These are phyloP conservation scores for Ceriops decandra DNA, from an alignment of 345 rosid genomes.

Conservation along the genomic window DNA sequence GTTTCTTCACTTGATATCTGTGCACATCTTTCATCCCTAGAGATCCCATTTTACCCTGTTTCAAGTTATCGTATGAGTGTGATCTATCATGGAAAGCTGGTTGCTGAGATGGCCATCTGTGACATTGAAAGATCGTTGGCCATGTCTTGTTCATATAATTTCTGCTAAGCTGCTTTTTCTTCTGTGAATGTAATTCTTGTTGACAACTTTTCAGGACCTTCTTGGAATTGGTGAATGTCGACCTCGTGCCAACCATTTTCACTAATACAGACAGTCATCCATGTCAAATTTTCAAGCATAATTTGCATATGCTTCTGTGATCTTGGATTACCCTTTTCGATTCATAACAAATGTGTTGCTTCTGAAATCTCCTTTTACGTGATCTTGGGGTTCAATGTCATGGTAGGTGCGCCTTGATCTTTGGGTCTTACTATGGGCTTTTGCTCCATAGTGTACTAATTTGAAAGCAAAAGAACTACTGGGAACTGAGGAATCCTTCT, in stretches of 20 bases:
- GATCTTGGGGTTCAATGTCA: background rate
- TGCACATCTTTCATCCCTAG: no score
- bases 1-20: no score
- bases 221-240: conserved; percentile 78
- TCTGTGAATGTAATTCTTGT: conserved; percentile 10
- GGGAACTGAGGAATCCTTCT: background rate
- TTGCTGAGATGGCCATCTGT: no score
- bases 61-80: no score
- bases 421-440: background rate
- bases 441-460: background rate
- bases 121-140: background rate
- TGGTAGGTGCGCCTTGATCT: background rate
- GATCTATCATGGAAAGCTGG: no score
- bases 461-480: background rate
- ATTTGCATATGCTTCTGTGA: background rate
- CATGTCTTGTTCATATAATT: conserved; percentile 1
- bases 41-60: no score
- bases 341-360: background rate
- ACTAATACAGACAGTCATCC: conserved; percentile 21
- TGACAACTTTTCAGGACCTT: conserved; percentile 49
- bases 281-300: background rate
- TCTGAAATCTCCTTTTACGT: background rate
- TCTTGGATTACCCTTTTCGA: background rate
- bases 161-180: conserved; percentile 7
- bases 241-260: conserved; percentile 44